These are phyloP conservation scores for Rhododendron simsii DNA, from an alignment of 148 eudicot genomes.

Conservation along the genomic window DNA sequence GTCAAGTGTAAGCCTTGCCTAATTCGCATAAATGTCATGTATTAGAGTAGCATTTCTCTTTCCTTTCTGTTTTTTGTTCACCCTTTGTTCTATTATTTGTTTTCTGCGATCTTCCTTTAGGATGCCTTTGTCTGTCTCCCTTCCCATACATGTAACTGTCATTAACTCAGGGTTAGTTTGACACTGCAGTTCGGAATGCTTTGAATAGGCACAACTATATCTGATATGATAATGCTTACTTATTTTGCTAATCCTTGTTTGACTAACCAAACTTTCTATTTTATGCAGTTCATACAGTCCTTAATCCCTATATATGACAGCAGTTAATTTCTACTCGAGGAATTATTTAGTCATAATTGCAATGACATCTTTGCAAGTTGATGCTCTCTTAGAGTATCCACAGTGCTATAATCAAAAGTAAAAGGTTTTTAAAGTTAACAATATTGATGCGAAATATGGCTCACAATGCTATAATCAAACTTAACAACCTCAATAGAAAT, in stretches of 20 bases:
- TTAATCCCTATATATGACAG: neutral
- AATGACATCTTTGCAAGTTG: neutral
- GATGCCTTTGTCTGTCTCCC: neutral
- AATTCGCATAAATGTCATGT: neutral
- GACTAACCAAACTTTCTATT: neutral
- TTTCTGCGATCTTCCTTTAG: neutral
- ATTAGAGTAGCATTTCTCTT: neutral
- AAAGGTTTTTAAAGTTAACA: no score
- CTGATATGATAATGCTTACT: neutral
- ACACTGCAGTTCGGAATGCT: neutral
- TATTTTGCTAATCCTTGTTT: neutral
- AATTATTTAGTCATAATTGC: neutral
- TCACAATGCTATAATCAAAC: no score
- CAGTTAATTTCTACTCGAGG: neutral
- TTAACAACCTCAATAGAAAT: no score
- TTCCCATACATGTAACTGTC: neutral
- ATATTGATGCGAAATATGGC: no score
- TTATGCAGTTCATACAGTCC: neutral
- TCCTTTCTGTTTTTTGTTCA: neutral
- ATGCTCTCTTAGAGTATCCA: no score
- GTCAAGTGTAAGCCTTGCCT: neutral
- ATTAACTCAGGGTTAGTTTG: neutral
- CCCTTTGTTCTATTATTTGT: neutral
- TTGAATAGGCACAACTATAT: neutral
- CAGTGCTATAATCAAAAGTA: no score